Conservation (phyloP, 306 rosid species). For the Malus asiatica region DNA sequence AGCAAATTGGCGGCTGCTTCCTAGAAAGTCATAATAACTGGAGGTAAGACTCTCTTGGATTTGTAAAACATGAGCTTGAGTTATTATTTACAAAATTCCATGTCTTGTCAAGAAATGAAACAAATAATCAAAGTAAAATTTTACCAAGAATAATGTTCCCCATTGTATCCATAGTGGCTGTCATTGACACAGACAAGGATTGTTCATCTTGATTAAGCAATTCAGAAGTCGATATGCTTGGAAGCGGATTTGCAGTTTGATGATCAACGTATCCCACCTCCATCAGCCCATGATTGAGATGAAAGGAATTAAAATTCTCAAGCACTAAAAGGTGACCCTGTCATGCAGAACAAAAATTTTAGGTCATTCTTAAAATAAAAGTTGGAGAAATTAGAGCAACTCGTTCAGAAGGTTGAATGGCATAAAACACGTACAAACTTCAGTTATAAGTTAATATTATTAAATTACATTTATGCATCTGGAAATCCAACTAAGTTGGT, state of each 20-base stretch:
- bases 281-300: slow-evolving; percentile 82
- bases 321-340: slow-evolving; percentile 86
- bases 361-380: background rate
- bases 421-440: background rate
- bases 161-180: slow-evolving; percentile 59
- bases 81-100: background rate
- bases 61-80: background rate
- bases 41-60: background rate
- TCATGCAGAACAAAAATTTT: slow-evolving; percentile 16
- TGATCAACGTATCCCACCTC: slow-evolving; percentile 76
- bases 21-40: slow-evolving; percentile 26
- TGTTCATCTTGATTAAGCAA: slow-evolving; percentile 33
- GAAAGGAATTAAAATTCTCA: slow-evolving; percentile 24
- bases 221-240: slow-evolving; percentile 28
- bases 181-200: slow-evolving; percentile 76
- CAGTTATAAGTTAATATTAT: background rate
- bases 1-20: slow-evolving; percentile 86
- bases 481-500: slow-evolving; percentile 7
- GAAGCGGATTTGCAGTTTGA: slow-evolving; percentile 23
- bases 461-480: background rate
- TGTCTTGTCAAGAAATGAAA: background rate
- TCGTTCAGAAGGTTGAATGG: background rate
- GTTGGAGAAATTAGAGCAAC: background rate
- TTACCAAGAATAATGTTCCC: slow-evolving; percentile 78
- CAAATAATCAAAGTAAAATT: background rate